phyloP scores from a whole-genome alignment of 805 yeast genomes.

The Nakazawaea sp. region DNA sequence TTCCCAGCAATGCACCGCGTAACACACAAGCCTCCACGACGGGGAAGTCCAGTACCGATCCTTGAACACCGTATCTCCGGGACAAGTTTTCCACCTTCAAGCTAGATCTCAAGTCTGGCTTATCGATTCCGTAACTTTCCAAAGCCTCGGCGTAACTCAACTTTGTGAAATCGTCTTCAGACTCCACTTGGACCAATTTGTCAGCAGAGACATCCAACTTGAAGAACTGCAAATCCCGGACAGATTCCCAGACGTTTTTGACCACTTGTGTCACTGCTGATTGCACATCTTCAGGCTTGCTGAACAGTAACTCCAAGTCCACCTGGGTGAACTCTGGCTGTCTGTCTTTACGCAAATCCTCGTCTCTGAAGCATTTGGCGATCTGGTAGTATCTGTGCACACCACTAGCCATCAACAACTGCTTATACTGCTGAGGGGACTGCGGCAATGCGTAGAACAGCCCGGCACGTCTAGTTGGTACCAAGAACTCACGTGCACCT shows the following conservation, averaged over 20 bases:
- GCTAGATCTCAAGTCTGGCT: conserved; percentile 79
- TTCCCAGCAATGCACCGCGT: conserved; percentile 35
- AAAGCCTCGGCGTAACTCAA: conserved; percentile 67
- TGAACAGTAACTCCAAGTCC: conserved; percentile 92
- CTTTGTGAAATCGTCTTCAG: conserved; percentile 28
- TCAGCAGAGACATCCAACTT: conserved; percentile 24
- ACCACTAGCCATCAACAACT: conserved; percentile 91
- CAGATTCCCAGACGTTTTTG: conserved; percentile 44
- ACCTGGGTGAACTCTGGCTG: conserved; percentile 98
- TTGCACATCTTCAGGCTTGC: conserved; percentile 62
- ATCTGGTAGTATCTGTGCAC: conserved; percentile 80
- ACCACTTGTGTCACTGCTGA: conserved; percentile 54
- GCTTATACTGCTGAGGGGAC: conserved; percentile 97
- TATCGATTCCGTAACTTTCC: conserved; percentile 78
- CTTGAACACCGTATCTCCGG: conserved; percentile 25
- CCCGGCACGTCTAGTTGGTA: conserved; percentile 68
- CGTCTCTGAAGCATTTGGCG: conserved; percentile 94
- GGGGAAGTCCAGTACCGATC: conserved; percentile 42
- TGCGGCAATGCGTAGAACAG: conserved; percentile 88
- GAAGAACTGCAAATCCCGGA: conserved; percentile 33
- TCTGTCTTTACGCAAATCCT: conserved; percentile 88
- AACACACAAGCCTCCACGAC: conserved; percentile 71
- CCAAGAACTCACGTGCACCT: conserved; percentile 94
- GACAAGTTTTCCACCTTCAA: conserved; percentile 21
- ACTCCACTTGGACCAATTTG: conserved; percentile 20